Percentiles rank a stretch among this genome's conserved stretches.
Evolutionary conservation across 331 rosid species (phyloP).

Genomic region (Telfairia occidentalis): DNA sequence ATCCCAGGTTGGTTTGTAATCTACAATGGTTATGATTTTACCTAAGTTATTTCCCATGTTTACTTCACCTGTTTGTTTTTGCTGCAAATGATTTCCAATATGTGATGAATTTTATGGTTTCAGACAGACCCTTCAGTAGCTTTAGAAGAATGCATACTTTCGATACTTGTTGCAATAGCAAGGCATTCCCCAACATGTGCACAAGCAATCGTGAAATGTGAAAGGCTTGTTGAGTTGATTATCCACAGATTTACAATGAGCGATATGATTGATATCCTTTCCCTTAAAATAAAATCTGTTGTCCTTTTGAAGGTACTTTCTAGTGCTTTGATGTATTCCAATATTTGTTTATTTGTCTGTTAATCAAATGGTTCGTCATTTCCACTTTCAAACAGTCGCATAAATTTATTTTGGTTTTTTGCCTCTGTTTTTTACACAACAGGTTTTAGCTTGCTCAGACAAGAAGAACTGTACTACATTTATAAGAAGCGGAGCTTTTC

Average conservation of each 20-base stretch:
- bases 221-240: conserved; percentile 60
- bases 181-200: conserved; percentile 94
- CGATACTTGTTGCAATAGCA: conserved; percentile 66
- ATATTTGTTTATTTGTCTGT: not conserved
- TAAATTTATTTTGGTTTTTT: conserved; percentile 21
- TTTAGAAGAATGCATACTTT: conserved; percentile 64
- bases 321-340: conserved; percentile 12
- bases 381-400: conserved; percentile 5
- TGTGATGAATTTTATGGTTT: conserved; percentile 31
- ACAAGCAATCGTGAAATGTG: conserved; percentile 56
- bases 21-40: not conserved
- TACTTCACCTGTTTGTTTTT: not conserved
- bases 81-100: conserved; percentile 8
- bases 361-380: conserved; percentile 1
- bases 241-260: conserved; percentile 47
- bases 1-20: not conserved
- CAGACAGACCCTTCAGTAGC: conserved; percentile 58
- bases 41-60: not conserved
- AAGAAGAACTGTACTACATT: conserved; percentile 43
- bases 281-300: conserved; percentile 63
- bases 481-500: conserved; percentile 58
- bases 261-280: conserved; percentile 37
- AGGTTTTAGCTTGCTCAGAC: conserved; percentile 73
- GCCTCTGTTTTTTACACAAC: conserved; percentile 15
- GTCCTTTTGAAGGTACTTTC: conserved; percentile 62